Conservation (phyloP, 768 basidiomycete species). For the Inosperma sp. region DNA sequence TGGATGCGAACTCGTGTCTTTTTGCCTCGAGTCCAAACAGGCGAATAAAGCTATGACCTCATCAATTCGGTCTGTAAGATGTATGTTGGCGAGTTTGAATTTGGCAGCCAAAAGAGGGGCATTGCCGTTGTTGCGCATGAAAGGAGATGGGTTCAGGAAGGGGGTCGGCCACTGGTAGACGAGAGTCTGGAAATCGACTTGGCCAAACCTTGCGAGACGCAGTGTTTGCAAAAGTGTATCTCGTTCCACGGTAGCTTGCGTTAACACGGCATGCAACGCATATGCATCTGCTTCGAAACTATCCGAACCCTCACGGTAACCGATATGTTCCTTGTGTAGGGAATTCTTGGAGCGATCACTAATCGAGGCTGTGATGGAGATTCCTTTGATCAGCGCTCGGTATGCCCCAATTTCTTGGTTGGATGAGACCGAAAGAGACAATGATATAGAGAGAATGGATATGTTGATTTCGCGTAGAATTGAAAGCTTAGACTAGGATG, state of each 20-base stretch:
- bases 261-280: slow-evolving; percentile 39
- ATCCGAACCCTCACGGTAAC: slow-evolving; percentile 32
- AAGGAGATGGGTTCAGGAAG: slow-evolving; percentile 45
- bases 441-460: slow-evolving; percentile 43
- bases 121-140: slow-evolving; percentile 55
- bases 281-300: slow-evolving; percentile 47
- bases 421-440: slow-evolving; percentile 33
- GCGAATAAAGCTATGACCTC: slow-evolving; percentile 41
- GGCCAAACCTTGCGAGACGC: slow-evolving; percentile 42
- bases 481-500: slow-evolving; percentile 41
- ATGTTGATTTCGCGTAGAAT: slow-evolving; percentile 42
- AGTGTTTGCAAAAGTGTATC: slow-evolving; percentile 30
- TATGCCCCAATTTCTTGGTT: slow-evolving; percentile 36
- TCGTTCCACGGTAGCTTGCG: slow-evolving; percentile 44
- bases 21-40: slow-evolving; percentile 18
- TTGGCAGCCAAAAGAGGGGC: slow-evolving; percentile 50
- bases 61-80: slow-evolving; percentile 52
- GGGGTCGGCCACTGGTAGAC: slow-evolving; percentile 59
- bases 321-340: slow-evolving; percentile 52
- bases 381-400: slow-evolving; percentile 38
- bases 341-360: slow-evolving; percentile 43
- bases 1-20: slow-evolving; percentile 9
- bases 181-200: slow-evolving; percentile 37
- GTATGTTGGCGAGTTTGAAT: slow-evolving; percentile 39
- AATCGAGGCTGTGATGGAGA: slow-evolving; percentile 39